Percentiles rank a stretch among this genome's conserved stretches.
Evolutionary conservation across 1,284 basidiomycete genomes (phyloP).

Genomic region (Coniferiporia sulphurascens): DNA sequence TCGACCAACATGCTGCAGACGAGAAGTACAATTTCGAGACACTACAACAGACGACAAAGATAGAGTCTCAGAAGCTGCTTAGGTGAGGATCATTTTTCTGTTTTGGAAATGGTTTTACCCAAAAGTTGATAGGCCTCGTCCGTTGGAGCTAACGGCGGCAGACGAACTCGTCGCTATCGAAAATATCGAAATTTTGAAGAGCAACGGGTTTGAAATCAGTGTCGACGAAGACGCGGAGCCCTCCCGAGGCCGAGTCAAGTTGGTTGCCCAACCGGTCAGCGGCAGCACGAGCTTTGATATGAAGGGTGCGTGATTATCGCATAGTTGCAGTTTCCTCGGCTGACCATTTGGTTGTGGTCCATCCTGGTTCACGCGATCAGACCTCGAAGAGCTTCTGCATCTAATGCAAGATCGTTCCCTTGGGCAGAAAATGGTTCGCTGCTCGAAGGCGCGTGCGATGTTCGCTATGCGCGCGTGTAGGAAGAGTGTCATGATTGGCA

Average conservation of each 20-base stretch:
- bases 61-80: conserved; percentile 83
- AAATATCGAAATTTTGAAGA: conserved; percentile 73
- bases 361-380: conserved; percentile 35
- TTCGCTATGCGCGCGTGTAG: conserved; percentile 96
- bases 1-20: conserved; percentile 88
- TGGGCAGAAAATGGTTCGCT: conserved; percentile 75
- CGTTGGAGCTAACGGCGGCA: conserved; percentile 81
- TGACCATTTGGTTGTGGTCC: background rate
- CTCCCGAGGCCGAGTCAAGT: conserved; percentile 50
- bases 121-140: conserved; percentile 53
- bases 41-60: conserved; percentile 81
- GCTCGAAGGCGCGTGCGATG: conserved; percentile 92
- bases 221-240: conserved; percentile 50
- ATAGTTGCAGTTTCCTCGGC: conserved; percentile 29
- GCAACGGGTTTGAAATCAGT: conserved; percentile 84
- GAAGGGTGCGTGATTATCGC: conserved; percentile 49
- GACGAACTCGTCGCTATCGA: conserved; percentile 90
- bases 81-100: conserved; percentile 42
- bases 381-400: conserved; percentile 93
- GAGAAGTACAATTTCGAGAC: conserved; percentile 99
- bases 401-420: conserved; percentile 73
- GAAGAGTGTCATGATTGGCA: conserved; percentile 96
- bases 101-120: background rate
- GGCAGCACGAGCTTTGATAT: conserved; percentile 82
- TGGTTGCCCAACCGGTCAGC: conserved; percentile 87